Evolutionary conservation across 768 basidiomycete genomes (phyloP).

Genomic region (Mycena albidolilacea): DNA sequence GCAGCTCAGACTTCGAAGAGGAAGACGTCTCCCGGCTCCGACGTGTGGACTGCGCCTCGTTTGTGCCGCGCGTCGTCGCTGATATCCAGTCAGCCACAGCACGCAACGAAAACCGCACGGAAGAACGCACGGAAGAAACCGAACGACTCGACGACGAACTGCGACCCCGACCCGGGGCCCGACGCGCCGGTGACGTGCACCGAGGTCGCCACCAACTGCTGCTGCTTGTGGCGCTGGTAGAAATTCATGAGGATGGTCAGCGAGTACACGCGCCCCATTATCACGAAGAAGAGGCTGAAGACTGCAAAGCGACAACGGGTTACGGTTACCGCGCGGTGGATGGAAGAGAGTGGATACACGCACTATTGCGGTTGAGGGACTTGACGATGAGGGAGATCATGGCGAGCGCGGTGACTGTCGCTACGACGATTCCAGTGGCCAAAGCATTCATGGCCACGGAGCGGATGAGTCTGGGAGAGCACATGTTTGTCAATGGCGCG

Average conservation of each 20-base stretch:
- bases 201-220: not conserved
- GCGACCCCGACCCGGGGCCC: not conserved
- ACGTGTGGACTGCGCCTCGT: not conserved
- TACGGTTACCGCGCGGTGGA: too few species aligned
- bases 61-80: not conserved
- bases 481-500: not conserved
- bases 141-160: not conserved
- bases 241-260: slow-evolving; percentile 30
- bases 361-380: slow-evolving; percentile 5
- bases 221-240: slow-evolving; percentile 16
- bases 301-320: not conserved
- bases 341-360: not conserved
- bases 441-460: slow-evolving; percentile 26
- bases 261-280: slow-evolving; percentile 36
- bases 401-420: slow-evolving; percentile 26
- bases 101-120: not conserved
- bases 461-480: slow-evolving; percentile 15
- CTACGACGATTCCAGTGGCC: slow-evolving; percentile 28
- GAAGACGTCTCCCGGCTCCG: not conserved
- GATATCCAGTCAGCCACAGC: not conserved
- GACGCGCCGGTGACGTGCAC: not conserved
- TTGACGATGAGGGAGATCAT: slow-evolving; percentile 11
- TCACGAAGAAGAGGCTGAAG: slow-evolving; percentile 30
- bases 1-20: not conserved
- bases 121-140: not conserved